Evolutionary conservation across 768 basidiomycete genomes (phyloP), one percentile per base, ranked within the genome.

Genomic region (Rhodotorula sphaerocarpa): DNA sequence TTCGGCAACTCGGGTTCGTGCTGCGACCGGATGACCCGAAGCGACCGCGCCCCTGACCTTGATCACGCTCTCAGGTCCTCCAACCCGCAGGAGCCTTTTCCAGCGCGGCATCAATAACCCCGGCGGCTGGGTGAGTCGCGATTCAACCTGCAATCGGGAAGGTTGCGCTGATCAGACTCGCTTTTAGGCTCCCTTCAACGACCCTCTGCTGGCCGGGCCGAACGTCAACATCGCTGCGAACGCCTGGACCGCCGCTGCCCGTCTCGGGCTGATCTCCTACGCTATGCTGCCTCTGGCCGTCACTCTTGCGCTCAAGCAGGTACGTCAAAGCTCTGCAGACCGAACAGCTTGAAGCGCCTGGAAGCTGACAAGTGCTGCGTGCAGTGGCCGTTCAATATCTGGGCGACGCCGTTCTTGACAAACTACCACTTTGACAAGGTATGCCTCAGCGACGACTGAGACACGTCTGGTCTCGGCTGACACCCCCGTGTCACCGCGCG

Each of bases 381-480:
- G 16, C 80, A 70, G 62, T 72, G 83, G 16, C 85, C 87, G 0
- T 84, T 87, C 70, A 86, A 86, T 59, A 70, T 87, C 52, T 82
- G 87, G 68, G 81, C 87, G 51, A 74, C 84, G 56, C 79, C 83
- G 0, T 81, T 80, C 65, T 76, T 82, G 60, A 80, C 80, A 44
- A 82, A 86, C 57, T 67, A 87, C n/a, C 80, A 82, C 69, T 85
- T 85, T 70, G 87, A 89, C 78, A 86, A 86, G 58, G 66, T 62
- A n/a, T n/a, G 15, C 54, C 53, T 31, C 3, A 3, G 41, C 27
- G 31, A 11, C 3, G 16, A 7, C 41, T 7, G 14, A 5, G n/a
- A n/a, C n/a, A n/a, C n/a, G n/a, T n/a, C 10, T 27, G 2, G 5
- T 30, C 11, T 43, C 31, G n/a, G 30, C 34, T 21, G 14, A 7